Conservation (phyloP, 495 filamentous ascomycete genomes). For the Rhypophila decipiens region DNA sequence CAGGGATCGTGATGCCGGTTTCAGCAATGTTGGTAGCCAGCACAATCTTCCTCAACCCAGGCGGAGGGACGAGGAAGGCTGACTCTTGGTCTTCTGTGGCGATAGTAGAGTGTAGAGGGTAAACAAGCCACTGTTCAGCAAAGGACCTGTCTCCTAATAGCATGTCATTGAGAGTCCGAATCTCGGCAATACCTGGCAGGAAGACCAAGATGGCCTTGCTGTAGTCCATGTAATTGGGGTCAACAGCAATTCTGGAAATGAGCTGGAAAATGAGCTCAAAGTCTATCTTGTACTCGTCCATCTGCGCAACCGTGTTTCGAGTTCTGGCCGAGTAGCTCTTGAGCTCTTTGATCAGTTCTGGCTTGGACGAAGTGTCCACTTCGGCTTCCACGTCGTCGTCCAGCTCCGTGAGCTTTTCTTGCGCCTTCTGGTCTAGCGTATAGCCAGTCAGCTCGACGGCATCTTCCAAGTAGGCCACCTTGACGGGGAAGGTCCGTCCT, state of each 20-base stretch:
- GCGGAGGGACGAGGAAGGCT: constrained; percentile 78
- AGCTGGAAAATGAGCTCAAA: constrained; percentile 74
- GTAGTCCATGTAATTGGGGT: constrained; percentile 57
- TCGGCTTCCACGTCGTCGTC: constrained; percentile 53
- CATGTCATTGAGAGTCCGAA: constrained; percentile 78
- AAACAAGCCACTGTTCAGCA: constrained; percentile 64
- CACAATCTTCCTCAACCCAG: constrained; percentile 80
- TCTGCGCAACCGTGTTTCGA: constrained; percentile 59
- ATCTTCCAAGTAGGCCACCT: constrained; percentile 84
- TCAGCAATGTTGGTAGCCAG: constrained; percentile 96
- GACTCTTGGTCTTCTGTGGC: constrained; percentile 94
- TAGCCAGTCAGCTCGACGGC: constrained; percentile 77
- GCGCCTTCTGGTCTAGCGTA: constrained; percentile 45
- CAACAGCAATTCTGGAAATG: constrained; percentile 62
- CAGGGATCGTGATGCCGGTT: constrained; percentile 94
- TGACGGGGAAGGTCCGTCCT: constrained; percentile 87
- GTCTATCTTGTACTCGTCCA: constrained; percentile 83
- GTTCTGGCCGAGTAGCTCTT: constrained; percentile 68
- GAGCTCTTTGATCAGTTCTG: constrained; percentile 50
- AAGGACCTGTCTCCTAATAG: constrained; percentile 66
- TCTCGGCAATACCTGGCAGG: constrained; percentile 89
- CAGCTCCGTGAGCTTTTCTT: constrained; percentile 42
- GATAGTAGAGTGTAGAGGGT: constrained; percentile 87
- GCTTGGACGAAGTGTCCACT: constrained; percentile 34
- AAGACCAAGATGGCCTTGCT: constrained; percentile 94